Evolutionary conservation across 345 rosid genomes (phyloP).

Genomic region (Brassica carinata): DNA sequence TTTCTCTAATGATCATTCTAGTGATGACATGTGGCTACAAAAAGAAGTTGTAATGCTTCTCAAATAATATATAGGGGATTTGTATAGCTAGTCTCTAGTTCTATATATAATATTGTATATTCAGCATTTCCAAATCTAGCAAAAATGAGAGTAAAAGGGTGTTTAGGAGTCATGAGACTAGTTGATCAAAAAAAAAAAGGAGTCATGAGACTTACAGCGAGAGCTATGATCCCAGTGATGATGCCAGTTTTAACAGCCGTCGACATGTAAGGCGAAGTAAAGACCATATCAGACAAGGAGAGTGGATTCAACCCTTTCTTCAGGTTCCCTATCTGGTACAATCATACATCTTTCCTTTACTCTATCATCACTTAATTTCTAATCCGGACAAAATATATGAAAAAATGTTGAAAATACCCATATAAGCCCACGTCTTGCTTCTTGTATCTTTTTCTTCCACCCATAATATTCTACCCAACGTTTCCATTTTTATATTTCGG

Average conservation of each 20-base stretch:
- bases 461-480: constrained; percentile 24
- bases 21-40: too few species aligned
- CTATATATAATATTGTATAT: neutral
- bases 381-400: neutral
- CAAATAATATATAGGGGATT: neutral
- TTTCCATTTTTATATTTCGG: neutral
- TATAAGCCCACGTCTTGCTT: constrained; percentile 18
- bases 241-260: constrained; percentile 76
- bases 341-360: constrained; percentile 14
- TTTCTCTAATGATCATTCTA: too few species aligned
- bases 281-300: constrained; percentile 63
- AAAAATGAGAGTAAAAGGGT: neutral
- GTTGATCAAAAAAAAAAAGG: neutral
- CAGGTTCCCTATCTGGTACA: constrained; percentile 76
- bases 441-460: constrained; percentile 25
- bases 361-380: neutral
- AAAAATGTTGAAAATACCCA: neutral
- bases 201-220: constrained; percentile 57
- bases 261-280: constrained; percentile 63
- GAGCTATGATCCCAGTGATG: constrained; percentile 84
- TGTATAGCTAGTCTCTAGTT: neutral
- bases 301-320: constrained; percentile 88
- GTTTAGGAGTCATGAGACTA: constrained; percentile 5
- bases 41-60: too few species aligned
- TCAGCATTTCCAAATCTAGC: neutral